Base-by-base conservation (phyloP, 176 grass and related monocot genomes). In the barley (Hordeum vulgare) region DNA sequence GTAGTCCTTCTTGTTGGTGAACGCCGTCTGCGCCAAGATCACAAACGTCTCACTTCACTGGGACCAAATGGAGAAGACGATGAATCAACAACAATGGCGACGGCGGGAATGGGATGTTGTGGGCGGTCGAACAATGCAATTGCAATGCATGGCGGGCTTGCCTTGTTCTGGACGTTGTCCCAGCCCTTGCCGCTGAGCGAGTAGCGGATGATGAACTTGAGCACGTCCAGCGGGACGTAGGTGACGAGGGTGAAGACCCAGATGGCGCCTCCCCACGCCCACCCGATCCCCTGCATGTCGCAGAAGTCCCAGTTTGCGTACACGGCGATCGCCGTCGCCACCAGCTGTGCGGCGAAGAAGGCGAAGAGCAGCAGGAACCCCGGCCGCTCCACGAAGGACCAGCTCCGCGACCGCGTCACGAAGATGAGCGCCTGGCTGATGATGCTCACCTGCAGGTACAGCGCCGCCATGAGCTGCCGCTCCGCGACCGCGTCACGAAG, bases 361-460 rank as follows among this genome's bases (percentile, higher is more conserved):
- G 94, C 94, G 25, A 51, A 7, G 28, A 97, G 78, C 31, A 97
- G 94, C 3, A 97, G 75, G 44, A 89, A 73, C 9, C 94, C 94
- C 0, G 94, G 94, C 4, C 94, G 72, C 85, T 97, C 94, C 59
- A 97, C 65, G 79, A 90, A 94, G 4, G 92, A 97, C 94, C 87
- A 92, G 85, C 94, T 92, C 88, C 94, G 80, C 5, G 94, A 94
- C n/a, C 92, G 77, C 28, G 94, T 97, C 44, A 97, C 92, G 76
- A 97, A 97, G 80, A 97, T 97, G 68, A 97, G 91, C 29, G 94
- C 94, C 76, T 97, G 94, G 80, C 94, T 97, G 37, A 97, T 92
- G 73, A 97, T 92, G 80, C 94, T 97, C 47, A 97, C 94, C 78
- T 97, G 94, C 14, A 97, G 94, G 87, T 97, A 94, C 0, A 97